Base-by-base conservation (phyloP, 306 rosid genomes). In the Vigna trinervia region DNA sequence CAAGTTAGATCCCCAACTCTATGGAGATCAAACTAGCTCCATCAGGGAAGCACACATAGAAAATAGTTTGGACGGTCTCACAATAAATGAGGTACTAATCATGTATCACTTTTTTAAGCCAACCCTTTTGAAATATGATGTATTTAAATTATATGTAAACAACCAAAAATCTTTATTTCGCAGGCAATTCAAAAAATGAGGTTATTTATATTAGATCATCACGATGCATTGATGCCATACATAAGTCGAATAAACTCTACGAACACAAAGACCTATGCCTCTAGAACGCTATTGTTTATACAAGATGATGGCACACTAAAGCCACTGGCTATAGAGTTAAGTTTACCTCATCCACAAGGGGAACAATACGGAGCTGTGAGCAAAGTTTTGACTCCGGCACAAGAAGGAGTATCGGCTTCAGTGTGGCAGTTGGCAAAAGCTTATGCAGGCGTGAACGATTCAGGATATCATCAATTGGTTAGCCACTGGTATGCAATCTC, bases 371-470 rank as follows among this genome's bases (percentile, higher is more conserved):
- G 98, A 38, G 85, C 92, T 48, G 93, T 85, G 12, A 87, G 91
- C 83, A 91, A 84, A 76, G 96, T 92, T 56, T 88, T 89, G 51
- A 89, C 90, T 69, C 88, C 97, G 0, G 84, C 96, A 45, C 69
- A 84, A n/a, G 66, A 80, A 17, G 94, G 91, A 9, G 83, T 86
- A 0, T 93, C 90, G 12, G 91, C 90, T 38, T 52, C 97, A 0
- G 86, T 96, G 59, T 96, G 99, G 99, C 97, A 92, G 74, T 76
- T 96, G 43, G 98, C 99, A 4, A 96, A 92, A 82, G 98, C 98
- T 76, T 96, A 90, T 74, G 98, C 81, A 50, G 89, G 94, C 7
- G 97, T 96, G 5, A 92, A 87, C 48, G 99, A 96, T 86, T 92
- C 99, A 13, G 99, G 98, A 68, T 92, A 90, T 71, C 99, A 96